Conservation (phyloP, 768 basidiomycete species). For the Termitomyces heimii region DNA sequence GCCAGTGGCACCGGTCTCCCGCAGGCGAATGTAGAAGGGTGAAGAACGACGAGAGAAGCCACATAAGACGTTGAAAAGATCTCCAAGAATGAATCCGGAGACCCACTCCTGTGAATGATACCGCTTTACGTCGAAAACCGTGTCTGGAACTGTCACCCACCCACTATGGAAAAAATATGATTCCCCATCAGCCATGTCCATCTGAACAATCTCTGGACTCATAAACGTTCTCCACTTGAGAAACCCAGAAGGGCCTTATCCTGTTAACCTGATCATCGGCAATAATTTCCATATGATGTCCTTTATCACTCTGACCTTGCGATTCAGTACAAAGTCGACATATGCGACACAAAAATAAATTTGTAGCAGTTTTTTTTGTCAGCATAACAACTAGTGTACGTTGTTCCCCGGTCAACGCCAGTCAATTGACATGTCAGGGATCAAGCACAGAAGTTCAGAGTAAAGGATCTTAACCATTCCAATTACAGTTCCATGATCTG, state of each 20-base stretch:
- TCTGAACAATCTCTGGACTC: background rate
- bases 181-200: background rate
- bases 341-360: constrained; percentile 69
- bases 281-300: constrained; percentile 65
- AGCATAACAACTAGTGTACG: constrained; percentile 26
- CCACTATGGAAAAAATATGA: background rate
- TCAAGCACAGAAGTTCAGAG: background rate
- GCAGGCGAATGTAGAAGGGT: too few relatives aligned
- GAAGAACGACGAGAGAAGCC: too few relatives aligned
- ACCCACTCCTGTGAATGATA: too few relatives aligned
- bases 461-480: constrained; percentile 53
- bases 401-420: constrained; percentile 66
- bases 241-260: constrained; percentile 89
- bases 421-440: background rate
- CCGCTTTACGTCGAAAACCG: constrained; percentile 48
- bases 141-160: constrained; percentile 14
- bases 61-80: too few relatives aligned
- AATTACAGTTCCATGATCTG: constrained; percentile 72
- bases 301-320: constrained; percentile 34
- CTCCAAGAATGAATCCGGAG: too few relatives aligned
- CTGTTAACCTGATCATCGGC: constrained; percentile 85
- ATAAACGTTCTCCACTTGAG: constrained; percentile 69
- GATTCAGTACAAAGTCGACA: background rate
- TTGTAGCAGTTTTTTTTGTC: background rate
- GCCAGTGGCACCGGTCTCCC: too few relatives aligned